Evolutionary conservation across 2,329 filamentous ascomycete genomes (phyloP), one percentile per base, ranked within the genome.

Genomic region (Rugonectria rugulosa): DNA sequence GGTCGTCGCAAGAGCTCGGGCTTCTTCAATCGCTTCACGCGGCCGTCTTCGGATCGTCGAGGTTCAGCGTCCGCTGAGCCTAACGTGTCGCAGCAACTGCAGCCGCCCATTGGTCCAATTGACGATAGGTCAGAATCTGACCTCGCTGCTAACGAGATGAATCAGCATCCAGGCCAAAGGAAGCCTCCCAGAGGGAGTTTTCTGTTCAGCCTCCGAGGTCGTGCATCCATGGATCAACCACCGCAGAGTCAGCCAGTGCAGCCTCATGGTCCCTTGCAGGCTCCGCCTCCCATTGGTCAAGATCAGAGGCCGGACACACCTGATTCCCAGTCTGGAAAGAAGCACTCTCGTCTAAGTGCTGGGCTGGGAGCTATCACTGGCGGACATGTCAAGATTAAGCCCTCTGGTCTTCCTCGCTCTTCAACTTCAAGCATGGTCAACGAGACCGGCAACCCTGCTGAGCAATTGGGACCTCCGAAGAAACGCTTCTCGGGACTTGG

Each of bases 21-120:
- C 17, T 68, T 84, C n/a, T 79, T 85, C 59, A 83, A 81, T 47
- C 76, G 76, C 49, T 71, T 82, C 37, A 67, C 69, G 14, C 70
- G 72, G 5, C 66, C 66, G 6, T 70, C 68, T 2, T 70, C 73
- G 6, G 72, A 76, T 17, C 70, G 71, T 19, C 70, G 65, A 17
- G 61, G 62, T 29, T 68, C 71, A 21, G 68, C 71, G 23, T 61
- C 68, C 40, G 57, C 64, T 3, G 67, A 67, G 7, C 48, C 53
- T 36, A 66, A 49, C 12, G 59, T 57, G n/a, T 57, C 63, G 29
- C 43, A 42, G 29, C 40, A 45, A 26, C 48, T 50, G 8, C 59
- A 34, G 5, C 56, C 36, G n/a, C 52, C 53, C 44, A 8, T 40
- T 56, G 15, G 24, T 31, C 9, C 53, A 62, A 9, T 48, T 24